These are phyloP conservation scores for Leucocoprinus birnbaumii DNA, from an alignment of 768 basidiomycete genomes.

Conservation along the genomic window DNA sequence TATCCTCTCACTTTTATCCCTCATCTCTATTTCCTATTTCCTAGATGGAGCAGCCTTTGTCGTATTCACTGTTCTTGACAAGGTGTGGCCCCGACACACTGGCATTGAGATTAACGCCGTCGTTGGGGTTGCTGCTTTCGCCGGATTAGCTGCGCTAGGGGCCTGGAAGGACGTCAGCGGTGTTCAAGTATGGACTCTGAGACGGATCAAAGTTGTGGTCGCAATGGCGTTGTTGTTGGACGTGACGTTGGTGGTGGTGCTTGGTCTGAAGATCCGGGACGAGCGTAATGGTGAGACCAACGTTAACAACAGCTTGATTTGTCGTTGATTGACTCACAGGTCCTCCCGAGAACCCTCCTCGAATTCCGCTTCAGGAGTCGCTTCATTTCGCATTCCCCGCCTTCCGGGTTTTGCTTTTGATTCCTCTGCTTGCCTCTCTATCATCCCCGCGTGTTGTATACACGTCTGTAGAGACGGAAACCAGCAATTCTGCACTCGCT, in stretches of 20 bases:
- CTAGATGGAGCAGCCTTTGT: conserved; percentile 76
- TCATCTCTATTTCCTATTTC: conserved; percentile 71
- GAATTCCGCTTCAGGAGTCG: conserved; percentile 25
- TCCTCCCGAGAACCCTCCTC: conserved; percentile 21
- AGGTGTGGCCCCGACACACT: conserved; percentile 59
- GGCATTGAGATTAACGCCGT: conserved; percentile 69
- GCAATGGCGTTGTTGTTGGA: conserved; percentile 56
- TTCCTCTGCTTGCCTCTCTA: conserved; percentile 59
- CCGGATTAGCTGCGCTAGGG: conserved; percentile 71
- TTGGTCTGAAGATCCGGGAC: conserved; percentile 39
- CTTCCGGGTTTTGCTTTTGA: conserved; percentile 61
- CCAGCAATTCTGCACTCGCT: conserved; percentile 34
- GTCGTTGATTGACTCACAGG: conserved; percentile 13
- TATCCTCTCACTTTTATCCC: conserved; percentile 70
- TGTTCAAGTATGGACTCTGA: conserved; percentile 63
- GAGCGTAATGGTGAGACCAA: conserved; percentile 27
- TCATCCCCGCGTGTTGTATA: conserved; percentile 65
- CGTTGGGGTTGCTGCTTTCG: conserved; percentile 66
- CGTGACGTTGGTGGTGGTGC: conserved; percentile 53
- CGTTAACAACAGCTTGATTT: conserved; percentile 1
- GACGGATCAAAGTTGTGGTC: conserved; percentile 53
- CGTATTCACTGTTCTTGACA: conserved; percentile 58
- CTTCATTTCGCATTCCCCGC: conserved; percentile 51
- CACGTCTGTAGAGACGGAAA: conserved; percentile 43
- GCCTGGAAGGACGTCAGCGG: conserved; percentile 78